These are phyloP conservation scores for Pelargonium nanum DNA, from an alignment of 345 rosid species.

Conservation along the genomic window DNA sequence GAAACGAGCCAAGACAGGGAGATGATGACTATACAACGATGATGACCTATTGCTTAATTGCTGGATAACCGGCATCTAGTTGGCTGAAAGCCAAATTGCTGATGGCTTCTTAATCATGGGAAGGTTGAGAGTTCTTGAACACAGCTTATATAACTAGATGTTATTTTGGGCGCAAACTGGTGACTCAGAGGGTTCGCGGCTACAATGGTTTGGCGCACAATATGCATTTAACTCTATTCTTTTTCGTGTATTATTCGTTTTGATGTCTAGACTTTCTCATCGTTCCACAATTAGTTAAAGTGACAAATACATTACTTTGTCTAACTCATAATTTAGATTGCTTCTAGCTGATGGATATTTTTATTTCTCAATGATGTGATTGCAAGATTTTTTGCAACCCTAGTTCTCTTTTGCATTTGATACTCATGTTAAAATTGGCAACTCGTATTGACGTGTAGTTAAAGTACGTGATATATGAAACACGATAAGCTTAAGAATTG, in stretches of 20 bases:
- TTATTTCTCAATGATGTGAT: no score
- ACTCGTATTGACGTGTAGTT: no score
- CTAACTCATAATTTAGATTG: background rate
- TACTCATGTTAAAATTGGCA: no score
- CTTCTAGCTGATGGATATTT: no score
- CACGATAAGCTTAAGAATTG: no score
- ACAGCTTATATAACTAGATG: background rate
- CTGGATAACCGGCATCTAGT: constrained; percentile 13
- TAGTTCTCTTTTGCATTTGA: background rate
- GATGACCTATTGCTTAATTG: constrained; percentile 4
- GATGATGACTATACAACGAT: constrained; percentile 14
- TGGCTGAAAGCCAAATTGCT: constrained; percentile 4
- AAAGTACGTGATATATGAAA: no score
- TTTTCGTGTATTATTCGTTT: constrained; percentile 21
- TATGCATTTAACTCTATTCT: constrained; percentile 11
- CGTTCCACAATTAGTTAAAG: constrained; percentile 15
- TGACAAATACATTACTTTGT: background rate
- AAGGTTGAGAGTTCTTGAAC: background rate
- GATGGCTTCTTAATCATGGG: constrained; percentile 4
- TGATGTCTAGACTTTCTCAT: constrained; percentile 4
- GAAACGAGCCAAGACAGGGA: constrained; percentile 92
- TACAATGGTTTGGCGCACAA: background rate
- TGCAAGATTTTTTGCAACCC: background rate
- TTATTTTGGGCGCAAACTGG: background rate
- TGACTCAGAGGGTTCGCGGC: background rate